Percentiles rank a stretch among this genome's conserved stretches.
Conservation (phyloP, 2,329 filamentous ascomycete genomes). For the Nigrospora osmanthi region DNA sequence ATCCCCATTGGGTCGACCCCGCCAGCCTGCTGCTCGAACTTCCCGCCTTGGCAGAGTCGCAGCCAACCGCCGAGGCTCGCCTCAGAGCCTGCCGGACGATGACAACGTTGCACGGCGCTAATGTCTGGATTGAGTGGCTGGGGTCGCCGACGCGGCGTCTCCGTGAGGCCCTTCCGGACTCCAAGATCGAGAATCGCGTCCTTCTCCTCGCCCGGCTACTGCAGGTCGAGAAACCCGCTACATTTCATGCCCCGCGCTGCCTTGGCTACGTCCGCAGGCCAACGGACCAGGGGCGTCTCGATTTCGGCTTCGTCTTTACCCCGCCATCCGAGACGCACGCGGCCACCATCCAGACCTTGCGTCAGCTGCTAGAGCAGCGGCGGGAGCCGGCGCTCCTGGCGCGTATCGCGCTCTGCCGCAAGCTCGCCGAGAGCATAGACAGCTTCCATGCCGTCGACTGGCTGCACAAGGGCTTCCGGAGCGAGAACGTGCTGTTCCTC, state of each 20-base stretch:
- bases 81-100: too few species aligned
- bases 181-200: neutral
- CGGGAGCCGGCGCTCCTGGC: conserved; percentile 3
- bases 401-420: conserved; percentile 2
- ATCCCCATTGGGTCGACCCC: too few species aligned
- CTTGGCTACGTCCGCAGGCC: conserved; percentile 5
- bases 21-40: too few species aligned
- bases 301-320: conserved; percentile 4
- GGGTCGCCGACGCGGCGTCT: too few species aligned
- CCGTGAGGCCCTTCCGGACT: too few species aligned
- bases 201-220: conserved; percentile 2
- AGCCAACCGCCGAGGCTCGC: too few species aligned
- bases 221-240: neutral
- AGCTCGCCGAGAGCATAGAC: conserved; percentile 4
- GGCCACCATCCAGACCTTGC: neutral
- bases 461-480: conserved; percentile 45
- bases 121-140: conserved; percentile 1
- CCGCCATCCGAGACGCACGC: neutral
- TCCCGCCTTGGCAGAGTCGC: too few species aligned
- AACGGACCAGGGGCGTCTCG: neutral
- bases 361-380: conserved; percentile 1
- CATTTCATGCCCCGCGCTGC: conserved; percentile 4
- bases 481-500: conserved; percentile 38
- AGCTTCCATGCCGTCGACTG: conserved; percentile 40
- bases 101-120: too few species aligned